Percentiles rank a stretch among this genome's conserved stretches.
Conservation (phyloP, 75 land plant species). For the Gnetum montanum region DNA sequence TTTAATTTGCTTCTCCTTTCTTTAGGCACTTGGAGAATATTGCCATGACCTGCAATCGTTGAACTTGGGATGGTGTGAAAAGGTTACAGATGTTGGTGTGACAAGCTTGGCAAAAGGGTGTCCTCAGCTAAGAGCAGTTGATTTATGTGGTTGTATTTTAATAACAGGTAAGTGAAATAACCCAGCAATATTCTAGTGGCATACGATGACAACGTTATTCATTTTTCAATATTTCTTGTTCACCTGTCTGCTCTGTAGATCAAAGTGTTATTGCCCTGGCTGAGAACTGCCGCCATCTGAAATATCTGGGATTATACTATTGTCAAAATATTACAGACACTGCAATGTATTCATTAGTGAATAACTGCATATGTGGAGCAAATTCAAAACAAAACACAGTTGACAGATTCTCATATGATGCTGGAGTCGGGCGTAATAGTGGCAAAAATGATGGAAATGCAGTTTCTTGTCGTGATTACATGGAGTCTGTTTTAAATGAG, state of each 20-base stretch:
- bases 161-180: constrained; percentile 65
- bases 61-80: constrained; percentile 96
- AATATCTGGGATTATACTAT: constrained; percentile 76
- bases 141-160: constrained; percentile 80
- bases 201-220: too few species aligned
- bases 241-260: constrained; percentile 55
- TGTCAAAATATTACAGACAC: constrained; percentile 91
- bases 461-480: constrained; percentile 6
- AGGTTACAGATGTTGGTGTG: constrained; percentile 71
- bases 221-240: too few species aligned
- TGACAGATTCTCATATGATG: constrained; percentile 15
- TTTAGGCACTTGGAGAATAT: constrained; percentile 79
- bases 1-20: too few species aligned
- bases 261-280: constrained; percentile 89
- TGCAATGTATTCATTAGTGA: constrained; percentile 80
- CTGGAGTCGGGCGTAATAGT: constrained; percentile 29
- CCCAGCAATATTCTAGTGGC: background rate
- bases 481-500: constrained; percentile 4
- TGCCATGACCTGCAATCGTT: constrained; percentile 59
- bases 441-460: constrained; percentile 16
- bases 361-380: constrained; percentile 20
- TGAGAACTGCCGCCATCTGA: constrained; percentile 58
- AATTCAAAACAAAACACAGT: constrained; percentile 31
- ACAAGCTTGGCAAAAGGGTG: constrained; percentile 79
- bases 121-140: constrained; percentile 74